Evolutionary conservation across 352 stramenopile genomes (phyloP), one percentile per base, ranked within the genome.

Genomic region (Globisporangium alternatum): DNA sequence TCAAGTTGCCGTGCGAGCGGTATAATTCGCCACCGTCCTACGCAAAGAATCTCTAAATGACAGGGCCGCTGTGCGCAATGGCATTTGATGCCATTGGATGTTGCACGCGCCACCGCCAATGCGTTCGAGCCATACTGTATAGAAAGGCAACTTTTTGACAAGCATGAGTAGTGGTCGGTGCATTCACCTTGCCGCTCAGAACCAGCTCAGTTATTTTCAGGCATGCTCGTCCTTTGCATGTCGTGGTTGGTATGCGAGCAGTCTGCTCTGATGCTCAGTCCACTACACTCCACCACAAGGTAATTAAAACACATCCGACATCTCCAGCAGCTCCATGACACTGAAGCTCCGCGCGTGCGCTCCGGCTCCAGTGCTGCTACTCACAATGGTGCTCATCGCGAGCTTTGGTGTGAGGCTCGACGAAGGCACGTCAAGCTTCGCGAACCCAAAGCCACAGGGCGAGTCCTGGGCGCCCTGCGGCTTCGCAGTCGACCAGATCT

Each of bases 381-480:
- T 71, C 10, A 9, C 48, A 4, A 4, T 70, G 30, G 28, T 77
- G 17, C 62, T 76, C 21, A 52, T 66, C 35, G 57, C 41, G 0
- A 28, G 10, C 39, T 43, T 35, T 13, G 25, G 39, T 2, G 39
- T 73, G 19, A 61, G 67, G 25, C 63, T 65, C 22, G 58, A 64
- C 5, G 30, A 68, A 0, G 71, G 67, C 9, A 82, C 74, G 13
- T 76, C 62, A 7, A 69, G 70, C 39, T 86, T 74, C 61, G 49
- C 77, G 1, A 90, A 88, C 43, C 83, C 80, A 21, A 87, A 70
- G 60, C 74, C 83, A 0, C 44, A 83, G 33, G 83, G 83, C 9
- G 71, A 80, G 9, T 89, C 83, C 22, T 91, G 83, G 83, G 78
- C 78, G 28, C 72, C 78, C 6, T 91, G 83, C 44, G 44, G 54